Evolutionary conservation across 805 yeast species (phyloP).

Genomic region (Wickerhamiella sorbophila): DNA sequence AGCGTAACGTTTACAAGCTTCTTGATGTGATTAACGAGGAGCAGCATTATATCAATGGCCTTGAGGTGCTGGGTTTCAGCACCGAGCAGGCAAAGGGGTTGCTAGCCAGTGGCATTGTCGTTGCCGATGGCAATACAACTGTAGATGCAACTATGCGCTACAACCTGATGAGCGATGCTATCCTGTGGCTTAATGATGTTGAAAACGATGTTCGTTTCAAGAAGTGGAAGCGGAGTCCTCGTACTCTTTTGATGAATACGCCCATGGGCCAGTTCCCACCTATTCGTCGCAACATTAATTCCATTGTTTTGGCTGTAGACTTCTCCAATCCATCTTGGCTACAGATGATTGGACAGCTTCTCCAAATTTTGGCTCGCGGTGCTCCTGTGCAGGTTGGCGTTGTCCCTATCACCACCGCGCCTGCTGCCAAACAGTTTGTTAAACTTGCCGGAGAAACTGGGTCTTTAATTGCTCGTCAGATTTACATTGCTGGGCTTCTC

Average conservation of each 20-base stretch:
- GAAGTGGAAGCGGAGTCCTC: conserved; percentile 31
- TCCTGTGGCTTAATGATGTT: conserved; percentile 66
- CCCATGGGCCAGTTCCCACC: conserved; percentile 54
- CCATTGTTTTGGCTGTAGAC: conserved; percentile 53
- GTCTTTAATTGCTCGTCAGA: conserved; percentile 13
- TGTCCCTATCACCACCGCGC: conserved; percentile 38
- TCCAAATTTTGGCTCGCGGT: conserved; percentile 29
- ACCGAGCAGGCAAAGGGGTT: conserved; percentile 22
- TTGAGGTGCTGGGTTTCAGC: conserved; percentile 24
- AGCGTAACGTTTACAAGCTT: conserved; percentile 22
- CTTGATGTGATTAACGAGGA: conserved; percentile 30
- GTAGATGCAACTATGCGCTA: conserved; percentile 17
- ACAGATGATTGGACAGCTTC: conserved; percentile 29
- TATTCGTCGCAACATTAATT: conserved; percentile 59
- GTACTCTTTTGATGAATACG: conserved; percentile 33
- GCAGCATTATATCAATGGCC: conserved; percentile 18
- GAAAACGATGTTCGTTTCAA: conserved; percentile 46
- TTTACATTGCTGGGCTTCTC: conserved; percentile 10
- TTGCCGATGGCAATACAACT: conserved; percentile 11
- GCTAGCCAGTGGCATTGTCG: conserved; percentile 8
- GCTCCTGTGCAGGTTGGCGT: conserved; percentile 74
- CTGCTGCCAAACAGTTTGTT: conserved; percentile 14
- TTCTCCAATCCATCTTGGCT: conserved; percentile 40
- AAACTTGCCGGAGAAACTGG: conserved; percentile 10
- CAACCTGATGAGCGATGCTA: conserved; percentile 26